Conservation (phyloP, 345 rosid genomes). For the Citrus sp. region DNA sequence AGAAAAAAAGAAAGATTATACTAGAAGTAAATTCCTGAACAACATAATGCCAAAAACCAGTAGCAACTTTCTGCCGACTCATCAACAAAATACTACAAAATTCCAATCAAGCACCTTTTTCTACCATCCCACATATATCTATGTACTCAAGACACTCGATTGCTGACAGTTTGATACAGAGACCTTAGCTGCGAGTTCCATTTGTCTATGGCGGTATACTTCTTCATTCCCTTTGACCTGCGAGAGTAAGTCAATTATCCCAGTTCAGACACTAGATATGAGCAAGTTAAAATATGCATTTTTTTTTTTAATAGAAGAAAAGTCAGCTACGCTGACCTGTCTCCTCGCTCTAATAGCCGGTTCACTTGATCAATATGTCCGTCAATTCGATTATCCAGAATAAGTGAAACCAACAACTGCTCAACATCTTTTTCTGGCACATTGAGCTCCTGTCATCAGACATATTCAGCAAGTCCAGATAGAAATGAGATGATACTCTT, state of each 20-base stretch:
- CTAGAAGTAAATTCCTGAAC: background rate
- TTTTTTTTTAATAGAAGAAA: background rate
- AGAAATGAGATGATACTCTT: background rate
- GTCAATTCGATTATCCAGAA: constrained; percentile 85
- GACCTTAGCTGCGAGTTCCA: constrained; percentile 93
- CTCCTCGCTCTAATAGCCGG: constrained; percentile 81
- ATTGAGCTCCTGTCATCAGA: constrained; percentile 64
- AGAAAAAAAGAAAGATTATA: no score
- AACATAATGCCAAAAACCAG: background rate
- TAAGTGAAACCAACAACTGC: constrained; percentile 82
- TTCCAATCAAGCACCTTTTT: background rate
- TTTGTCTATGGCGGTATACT: constrained; percentile 82
- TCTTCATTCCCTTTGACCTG: constrained; percentile 95
- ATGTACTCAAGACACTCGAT: constrained; percentile 55
- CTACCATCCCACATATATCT: background rate
- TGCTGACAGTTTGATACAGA: constrained; percentile 61
- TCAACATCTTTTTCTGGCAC: constrained; percentile 95
- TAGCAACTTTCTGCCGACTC: background rate
- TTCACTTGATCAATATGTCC: constrained; percentile 99
- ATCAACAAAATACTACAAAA: background rate
- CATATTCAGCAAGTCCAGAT: background rate
- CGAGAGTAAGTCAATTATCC: background rate
- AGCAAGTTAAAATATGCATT: background rate
- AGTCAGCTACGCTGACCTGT: constrained; percentile 41
- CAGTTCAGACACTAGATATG: constrained; percentile 6